A percentile compares a stretch with the other conserved stretches of the same genome.
Evolutionary conservation across 257 asterid genomes (phyloP).

Genomic region (Jacaranda copaia): DNA sequence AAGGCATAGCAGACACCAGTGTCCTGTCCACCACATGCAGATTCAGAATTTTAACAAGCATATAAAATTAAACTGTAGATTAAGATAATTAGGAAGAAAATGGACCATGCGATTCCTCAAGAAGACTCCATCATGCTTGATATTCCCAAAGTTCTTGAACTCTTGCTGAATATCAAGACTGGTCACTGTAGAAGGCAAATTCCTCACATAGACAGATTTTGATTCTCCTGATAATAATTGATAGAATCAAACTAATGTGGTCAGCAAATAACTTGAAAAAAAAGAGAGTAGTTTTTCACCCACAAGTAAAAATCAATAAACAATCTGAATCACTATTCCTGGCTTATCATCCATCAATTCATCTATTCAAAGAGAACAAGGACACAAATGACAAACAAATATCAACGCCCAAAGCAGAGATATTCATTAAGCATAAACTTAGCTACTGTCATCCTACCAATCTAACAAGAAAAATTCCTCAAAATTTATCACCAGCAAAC

Average conservation of each 20-base stretch:
- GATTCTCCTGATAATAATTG: constrained; percentile 61
- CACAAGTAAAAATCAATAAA: background rate
- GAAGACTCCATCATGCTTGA: constrained; percentile 81
- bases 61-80: constrained; percentile 1
- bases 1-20: constrained; percentile 84
- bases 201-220: constrained; percentile 82
- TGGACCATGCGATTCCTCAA: constrained; percentile 71
- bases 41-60: constrained; percentile 37
- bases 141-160: constrained; percentile 71
- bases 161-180: constrained; percentile 68
- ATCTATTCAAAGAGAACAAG: constrained; percentile 8
- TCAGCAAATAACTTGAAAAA: background rate
- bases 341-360: background rate
- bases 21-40: constrained; percentile 59
- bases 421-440: constrained; percentile 17
- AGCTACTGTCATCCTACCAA: constrained; percentile 4
- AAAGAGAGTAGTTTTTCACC: background rate
- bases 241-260: constrained; percentile 28
- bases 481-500: constrained; percentile 13
- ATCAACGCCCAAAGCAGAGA: constrained; percentile 27
- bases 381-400: constrained; percentile 19
- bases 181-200: constrained; percentile 70
- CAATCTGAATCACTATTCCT: background rate
- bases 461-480: background rate
- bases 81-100: constrained; percentile 29